Conservation (phyloP, 805 yeast species). For the Saccharomycopsis fermentans region DNA sequence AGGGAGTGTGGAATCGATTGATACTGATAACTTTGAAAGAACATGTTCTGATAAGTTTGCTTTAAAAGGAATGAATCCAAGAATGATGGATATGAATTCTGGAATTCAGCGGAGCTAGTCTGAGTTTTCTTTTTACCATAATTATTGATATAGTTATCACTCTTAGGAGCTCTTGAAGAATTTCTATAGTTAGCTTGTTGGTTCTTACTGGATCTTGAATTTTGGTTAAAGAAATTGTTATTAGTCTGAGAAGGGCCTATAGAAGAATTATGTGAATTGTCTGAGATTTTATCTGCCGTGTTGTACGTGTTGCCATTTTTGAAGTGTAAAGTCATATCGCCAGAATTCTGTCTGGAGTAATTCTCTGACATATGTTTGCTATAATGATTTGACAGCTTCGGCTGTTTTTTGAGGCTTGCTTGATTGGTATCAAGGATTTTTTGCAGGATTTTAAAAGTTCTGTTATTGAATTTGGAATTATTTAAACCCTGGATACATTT, state of each 20-base stretch:
- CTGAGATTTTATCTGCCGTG: too few relatives aligned
- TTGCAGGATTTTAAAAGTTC: neutral
- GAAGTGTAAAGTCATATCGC: too few relatives aligned
- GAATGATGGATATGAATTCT: neutral
- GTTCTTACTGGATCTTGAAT: neutral
- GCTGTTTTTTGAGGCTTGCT: neutral
- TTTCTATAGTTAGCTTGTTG: neutral
- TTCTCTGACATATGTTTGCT: neutral
- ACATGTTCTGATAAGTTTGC: neutral
- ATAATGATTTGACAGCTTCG: neutral
- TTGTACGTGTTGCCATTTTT: too few relatives aligned
- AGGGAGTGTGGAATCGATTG: neutral
- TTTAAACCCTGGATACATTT: neutral
- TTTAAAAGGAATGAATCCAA: neutral
- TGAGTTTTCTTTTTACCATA: neutral
- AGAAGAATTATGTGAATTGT: too few relatives aligned
- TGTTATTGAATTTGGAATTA: neutral
- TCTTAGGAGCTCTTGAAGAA: neutral
- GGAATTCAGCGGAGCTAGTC: neutral
- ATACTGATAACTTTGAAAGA: neutral
- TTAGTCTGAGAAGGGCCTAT: too few relatives aligned
- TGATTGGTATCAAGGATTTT: neutral
- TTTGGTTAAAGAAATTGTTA: neutral
- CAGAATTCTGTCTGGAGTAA: too few relatives aligned
- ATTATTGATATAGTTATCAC: neutral